Evolutionary conservation across 257 asterid species (phyloP).

Genomic region (Perilla frutescens): DNA sequence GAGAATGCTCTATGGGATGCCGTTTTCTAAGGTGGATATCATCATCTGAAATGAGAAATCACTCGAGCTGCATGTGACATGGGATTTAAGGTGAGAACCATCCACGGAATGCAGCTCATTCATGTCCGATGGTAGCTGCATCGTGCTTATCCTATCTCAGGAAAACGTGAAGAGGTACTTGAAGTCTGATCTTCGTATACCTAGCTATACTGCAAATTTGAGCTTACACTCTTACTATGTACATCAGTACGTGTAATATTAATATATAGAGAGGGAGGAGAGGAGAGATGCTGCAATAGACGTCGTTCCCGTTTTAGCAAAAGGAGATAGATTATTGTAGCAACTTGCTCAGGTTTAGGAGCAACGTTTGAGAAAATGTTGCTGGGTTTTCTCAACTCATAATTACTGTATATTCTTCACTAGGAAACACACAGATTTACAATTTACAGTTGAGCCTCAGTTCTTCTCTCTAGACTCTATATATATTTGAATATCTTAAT

Average conservation of each 20-base stretch:
- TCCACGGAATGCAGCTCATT: conserved; percentile 37
- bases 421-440: too few relatives aligned
- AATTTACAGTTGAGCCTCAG: not conserved
- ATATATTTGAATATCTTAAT: too few relatives aligned
- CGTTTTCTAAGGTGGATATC: conserved; percentile 39
- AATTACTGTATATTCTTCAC: too few relatives aligned
- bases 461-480: not conserved
- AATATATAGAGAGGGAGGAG: conserved; percentile 19
- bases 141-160: conserved; percentile 33
- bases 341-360: conserved; percentile 15
- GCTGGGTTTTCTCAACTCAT: not conserved
- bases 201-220: too few relatives aligned
- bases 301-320: conserved; percentile 47
- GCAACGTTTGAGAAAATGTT: not conserved
- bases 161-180: conserved; percentile 19
- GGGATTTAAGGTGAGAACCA: conserved; percentile 33
- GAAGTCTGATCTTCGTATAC: conserved; percentile 18
- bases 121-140: too few relatives aligned
- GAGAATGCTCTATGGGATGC: conserved; percentile 62
- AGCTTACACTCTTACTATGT: conserved; percentile 20
- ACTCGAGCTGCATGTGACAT: too few relatives aligned
- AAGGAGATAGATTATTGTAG: conserved; percentile 36
- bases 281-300: conserved; percentile 33
- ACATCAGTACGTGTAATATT: conserved; percentile 23
- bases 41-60: not conserved